Conservation (phyloP, 768 basidiomycete genomes). For the Pisolithus sp. region DNA sequence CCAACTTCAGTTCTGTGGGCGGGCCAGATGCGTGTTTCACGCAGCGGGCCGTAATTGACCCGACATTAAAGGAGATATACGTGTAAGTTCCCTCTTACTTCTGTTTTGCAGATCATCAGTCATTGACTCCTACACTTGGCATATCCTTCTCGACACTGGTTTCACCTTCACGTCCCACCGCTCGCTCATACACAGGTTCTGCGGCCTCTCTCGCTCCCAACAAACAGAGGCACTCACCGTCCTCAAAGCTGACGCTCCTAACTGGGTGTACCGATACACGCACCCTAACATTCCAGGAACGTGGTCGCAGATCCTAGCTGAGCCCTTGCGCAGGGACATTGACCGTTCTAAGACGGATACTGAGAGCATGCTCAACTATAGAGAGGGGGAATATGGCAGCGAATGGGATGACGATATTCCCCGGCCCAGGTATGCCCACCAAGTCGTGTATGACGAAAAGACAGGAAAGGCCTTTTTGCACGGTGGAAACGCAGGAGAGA, state of each 20-base stretch:
- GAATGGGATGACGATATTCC: slow-evolving; percentile 35
- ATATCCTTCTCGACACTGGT: no score
- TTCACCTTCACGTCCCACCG: not conserved
- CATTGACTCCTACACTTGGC: not conserved
- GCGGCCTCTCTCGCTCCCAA: slow-evolving; percentile 46
- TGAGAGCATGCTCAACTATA: not conserved
- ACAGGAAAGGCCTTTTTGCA: slow-evolving; percentile 60
- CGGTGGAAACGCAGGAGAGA: slow-evolving; percentile 65
- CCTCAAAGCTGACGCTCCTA: slow-evolving; percentile 43
- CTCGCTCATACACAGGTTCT: slow-evolving; percentile 39
- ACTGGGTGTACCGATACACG: slow-evolving; percentile 66
- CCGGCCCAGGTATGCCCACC: slow-evolving; percentile 66
- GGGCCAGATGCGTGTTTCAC: slow-evolving; percentile 72
- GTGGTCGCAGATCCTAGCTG: slow-evolving; percentile 56
- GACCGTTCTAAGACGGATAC: not conserved
- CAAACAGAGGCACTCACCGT: slow-evolving; percentile 35
- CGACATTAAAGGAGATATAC: slow-evolving; percentile 59
- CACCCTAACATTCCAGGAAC: slow-evolving; percentile 45
- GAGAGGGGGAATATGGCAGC: not conserved
- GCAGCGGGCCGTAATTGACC: slow-evolving; percentile 66
- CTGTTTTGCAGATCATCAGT: not conserved
- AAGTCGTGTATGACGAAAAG: slow-evolving; percentile 63
- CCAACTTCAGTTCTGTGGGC: slow-evolving; percentile 53
- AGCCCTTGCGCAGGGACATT: slow-evolving; percentile 12
- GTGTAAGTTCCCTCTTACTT: slow-evolving; percentile 42